A percentile compares a stretch with the other conserved stretches of the same genome.
Evolutionary conservation across 1,284 basidiomycete genomes (phyloP).

Genomic region (Boletus smithii): DNA sequence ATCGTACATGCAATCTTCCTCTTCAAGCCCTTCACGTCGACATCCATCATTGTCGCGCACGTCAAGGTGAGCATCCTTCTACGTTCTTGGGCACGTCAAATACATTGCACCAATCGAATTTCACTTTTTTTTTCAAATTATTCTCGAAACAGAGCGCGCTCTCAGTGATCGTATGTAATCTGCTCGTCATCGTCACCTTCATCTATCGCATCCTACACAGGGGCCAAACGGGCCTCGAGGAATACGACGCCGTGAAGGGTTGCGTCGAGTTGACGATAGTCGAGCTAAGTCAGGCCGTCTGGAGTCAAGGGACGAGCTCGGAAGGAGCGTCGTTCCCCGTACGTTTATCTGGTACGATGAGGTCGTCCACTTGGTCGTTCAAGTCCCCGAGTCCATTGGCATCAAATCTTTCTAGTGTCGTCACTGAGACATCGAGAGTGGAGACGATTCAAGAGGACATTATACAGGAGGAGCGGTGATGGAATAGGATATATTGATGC

Average conservation of each 20-base stretch:
- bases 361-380: conserved; percentile 12
- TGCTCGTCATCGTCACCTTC: conserved; percentile 1
- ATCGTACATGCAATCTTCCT: conserved; percentile 11
- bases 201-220: background rate
- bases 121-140: background rate
- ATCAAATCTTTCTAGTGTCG: background rate
- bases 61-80: conserved; percentile 11
- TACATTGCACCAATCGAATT: too few species aligned
- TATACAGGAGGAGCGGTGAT: background rate
- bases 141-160: background rate
- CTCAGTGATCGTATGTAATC: background rate
- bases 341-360: background rate
- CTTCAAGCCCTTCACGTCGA: background rate
- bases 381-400: background rate
- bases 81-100: too few species aligned
- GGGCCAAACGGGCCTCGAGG: too few species aligned
- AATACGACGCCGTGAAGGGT: background rate
- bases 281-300: conserved; percentile 3
- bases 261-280: conserved; percentile 8
- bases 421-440: background rate
- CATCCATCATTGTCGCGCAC: conserved; percentile 6
- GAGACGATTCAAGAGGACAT: background rate
- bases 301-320: conserved; percentile 7
- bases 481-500: background rate
- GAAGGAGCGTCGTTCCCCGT: background rate